A percentile compares a stretch with the other conserved stretches of the same genome.
Evolutionary conservation across 2,329 filamentous ascomycete species (phyloP).

Genomic region (Moelleriella libera): DNA sequence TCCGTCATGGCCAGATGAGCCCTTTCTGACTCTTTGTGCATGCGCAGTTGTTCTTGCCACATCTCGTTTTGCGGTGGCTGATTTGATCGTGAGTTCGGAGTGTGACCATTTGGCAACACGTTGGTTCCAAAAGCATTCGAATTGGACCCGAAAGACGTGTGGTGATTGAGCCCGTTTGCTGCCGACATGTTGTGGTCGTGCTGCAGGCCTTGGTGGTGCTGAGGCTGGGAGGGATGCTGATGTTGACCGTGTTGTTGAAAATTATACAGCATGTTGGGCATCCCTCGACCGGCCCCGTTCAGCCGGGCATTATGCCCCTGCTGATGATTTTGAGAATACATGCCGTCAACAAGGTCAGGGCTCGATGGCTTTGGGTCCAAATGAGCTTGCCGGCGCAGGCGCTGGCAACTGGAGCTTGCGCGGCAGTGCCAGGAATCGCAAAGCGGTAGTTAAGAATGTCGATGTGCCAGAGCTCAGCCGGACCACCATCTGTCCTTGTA

Average conservation of each 20-base stretch:
- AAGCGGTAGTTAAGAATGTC: slow-evolving; percentile 1
- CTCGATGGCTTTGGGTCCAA: slow-evolving; percentile 4
- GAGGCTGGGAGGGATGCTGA: slow-evolving; percentile 50
- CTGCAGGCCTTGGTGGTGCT: slow-evolving; percentile 47
- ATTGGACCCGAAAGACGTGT: slow-evolving; percentile 18
- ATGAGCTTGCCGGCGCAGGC: slow-evolving; percentile 14
- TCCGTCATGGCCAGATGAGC: slow-evolving; percentile 58
- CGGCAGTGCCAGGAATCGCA: slow-evolving; percentile 7
- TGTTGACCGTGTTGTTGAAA: slow-evolving; percentile 48
- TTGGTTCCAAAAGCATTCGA: slow-evolving; percentile 42
- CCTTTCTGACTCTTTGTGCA: slow-evolving; percentile 64
- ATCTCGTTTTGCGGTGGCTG: slow-evolving; percentile 49
- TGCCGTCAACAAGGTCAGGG: slow-evolving; percentile 25
- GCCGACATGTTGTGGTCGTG: slow-evolving; percentile 41
- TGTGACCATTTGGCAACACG: slow-evolving; percentile 43
- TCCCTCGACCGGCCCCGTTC: slow-evolving; percentile 44
- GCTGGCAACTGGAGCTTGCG: slow-evolving; percentile 12
- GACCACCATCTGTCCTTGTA: slow-evolving; percentile 12
- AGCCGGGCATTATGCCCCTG: slow-evolving; percentile 63
- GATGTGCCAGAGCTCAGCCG: slow-evolving; percentile 6
- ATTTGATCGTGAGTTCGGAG: slow-evolving; percentile 29
- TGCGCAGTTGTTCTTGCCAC: slow-evolving; percentile 77
- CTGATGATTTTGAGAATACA: slow-evolving; percentile 63
- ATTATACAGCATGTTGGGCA: slow-evolving; percentile 53
- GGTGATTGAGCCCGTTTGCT: slow-evolving; percentile 37